Percentiles rank a stretch among this genome's conserved stretches.
These are phyloP conservation scores for Hymenoscyphus albidus DNA, from an alignment of 2,329 filamentous ascomycete genomes.

Conservation along the genomic window DNA sequence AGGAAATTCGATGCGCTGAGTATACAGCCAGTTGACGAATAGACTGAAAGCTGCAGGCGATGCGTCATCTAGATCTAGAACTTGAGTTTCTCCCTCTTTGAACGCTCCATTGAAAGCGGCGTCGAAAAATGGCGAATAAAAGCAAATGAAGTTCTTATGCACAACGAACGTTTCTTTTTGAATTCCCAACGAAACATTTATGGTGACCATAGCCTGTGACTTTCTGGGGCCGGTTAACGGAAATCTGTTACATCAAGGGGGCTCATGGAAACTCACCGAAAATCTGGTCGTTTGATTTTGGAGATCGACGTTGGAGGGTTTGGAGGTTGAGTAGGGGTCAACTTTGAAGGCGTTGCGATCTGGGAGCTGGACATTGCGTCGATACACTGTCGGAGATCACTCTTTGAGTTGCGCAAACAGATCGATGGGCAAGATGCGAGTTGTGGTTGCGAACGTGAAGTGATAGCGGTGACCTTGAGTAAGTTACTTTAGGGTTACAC, in stretches of 20 bases:
- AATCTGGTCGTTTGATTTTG: not conserved
- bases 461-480: no score
- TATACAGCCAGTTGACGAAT: not conserved
- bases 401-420: no score
- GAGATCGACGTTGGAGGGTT: not conserved
- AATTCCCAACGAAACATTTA: not conserved
- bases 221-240: not conserved
- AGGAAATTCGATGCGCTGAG: not conserved
- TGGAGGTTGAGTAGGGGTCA: not conserved
- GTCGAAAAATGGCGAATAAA: conserved; percentile 18
- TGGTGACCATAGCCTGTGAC: not conserved
- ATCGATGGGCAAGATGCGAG: no score
- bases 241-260: not conserved
- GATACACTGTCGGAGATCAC: no score
- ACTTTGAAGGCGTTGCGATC: no score
- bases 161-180: not conserved
- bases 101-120: conserved; percentile 9
- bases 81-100: conserved; percentile 1
- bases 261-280: not conserved
- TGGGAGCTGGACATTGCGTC: no score
- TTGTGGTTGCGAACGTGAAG: no score
- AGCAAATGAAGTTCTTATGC: conserved; percentile 14
- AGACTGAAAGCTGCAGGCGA: not conserved
- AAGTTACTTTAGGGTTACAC: no score
- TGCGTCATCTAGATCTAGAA: not conserved